phyloP scores from a whole-genome alignment of 164 flowering plant species.

The Sedum album region DNA sequence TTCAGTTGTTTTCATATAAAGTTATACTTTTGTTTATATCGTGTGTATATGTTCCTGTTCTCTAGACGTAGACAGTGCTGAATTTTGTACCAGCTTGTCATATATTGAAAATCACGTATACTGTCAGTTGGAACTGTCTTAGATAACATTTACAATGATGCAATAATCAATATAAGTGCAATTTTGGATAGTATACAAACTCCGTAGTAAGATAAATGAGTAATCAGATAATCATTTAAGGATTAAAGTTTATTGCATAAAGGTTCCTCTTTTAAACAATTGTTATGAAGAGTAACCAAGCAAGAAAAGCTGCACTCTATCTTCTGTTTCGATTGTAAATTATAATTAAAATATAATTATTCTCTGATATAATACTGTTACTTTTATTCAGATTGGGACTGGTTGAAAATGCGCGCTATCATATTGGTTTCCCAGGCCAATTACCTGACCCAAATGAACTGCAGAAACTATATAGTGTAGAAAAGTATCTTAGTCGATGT shows the following conservation, averaged over 20 bases:
- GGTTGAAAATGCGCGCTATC: slow-evolving; percentile 60
- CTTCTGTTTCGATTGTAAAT: not conserved
- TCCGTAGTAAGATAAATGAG: not conserved
- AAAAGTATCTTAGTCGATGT: slow-evolving; percentile 58
- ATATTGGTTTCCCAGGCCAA: slow-evolving; percentile 41
- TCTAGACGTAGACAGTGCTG: not conserved
- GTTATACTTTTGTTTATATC: not conserved
- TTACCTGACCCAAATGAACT: slow-evolving; percentile 45
- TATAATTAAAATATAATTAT: not conserved
- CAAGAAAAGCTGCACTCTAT: not conserved
- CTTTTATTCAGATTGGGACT: slow-evolving; percentile 55
- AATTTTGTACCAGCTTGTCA: not conserved
- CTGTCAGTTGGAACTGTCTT: not conserved
- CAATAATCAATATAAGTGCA: not conserved
- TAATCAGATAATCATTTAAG: not conserved
- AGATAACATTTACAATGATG: not conserved
- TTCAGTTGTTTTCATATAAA: not conserved
- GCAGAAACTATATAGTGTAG: slow-evolving; percentile 50
- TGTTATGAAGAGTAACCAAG: not conserved
- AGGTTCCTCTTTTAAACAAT: not conserved
- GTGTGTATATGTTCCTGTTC: not conserved
- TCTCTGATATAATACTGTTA: slow-evolving; percentile 1
- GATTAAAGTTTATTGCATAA: not conserved
- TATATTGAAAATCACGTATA: not conserved
- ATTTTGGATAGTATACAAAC: not conserved